These are phyloP conservation scores for Firmiana major DNA, from an alignment of 345 rosid genomes.

Conservation along the genomic window DNA sequence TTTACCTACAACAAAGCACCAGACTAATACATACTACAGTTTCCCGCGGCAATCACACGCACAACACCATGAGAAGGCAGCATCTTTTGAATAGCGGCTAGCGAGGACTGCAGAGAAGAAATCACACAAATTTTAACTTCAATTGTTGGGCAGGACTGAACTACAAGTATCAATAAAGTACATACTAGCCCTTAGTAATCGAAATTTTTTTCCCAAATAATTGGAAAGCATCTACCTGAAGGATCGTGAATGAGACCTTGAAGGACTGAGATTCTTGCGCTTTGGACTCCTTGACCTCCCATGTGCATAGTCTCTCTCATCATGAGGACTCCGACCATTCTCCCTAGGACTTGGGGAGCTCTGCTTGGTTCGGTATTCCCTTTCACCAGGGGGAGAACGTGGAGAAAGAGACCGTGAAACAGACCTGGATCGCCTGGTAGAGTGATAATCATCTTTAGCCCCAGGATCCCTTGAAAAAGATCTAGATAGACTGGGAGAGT, in stretches of 20 bases:
- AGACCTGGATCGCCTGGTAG: conserved; percentile 53
- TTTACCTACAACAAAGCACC: background rate
- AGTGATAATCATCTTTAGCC: conserved; percentile 40
- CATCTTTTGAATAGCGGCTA: background rate
- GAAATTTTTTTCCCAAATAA: background rate
- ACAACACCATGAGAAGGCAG: background rate
- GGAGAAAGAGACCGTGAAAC: conserved; percentile 47
- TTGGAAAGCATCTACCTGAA: conserved; percentile 35
- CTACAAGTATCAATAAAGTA: background rate
- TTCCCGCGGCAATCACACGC: background rate
- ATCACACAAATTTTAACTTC: background rate
- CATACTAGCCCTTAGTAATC: background rate
- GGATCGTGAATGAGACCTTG: conserved; percentile 51
- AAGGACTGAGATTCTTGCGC: conserved; percentile 35
- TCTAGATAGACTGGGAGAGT: conserved; percentile 51
- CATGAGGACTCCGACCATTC: conserved; percentile 35
- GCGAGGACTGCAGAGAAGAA: conserved; percentile 25
- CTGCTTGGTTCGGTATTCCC: conserved; percentile 32
- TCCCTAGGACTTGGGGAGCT: conserved; percentile 49
- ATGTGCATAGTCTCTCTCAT: conserved; percentile 38
- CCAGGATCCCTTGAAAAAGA: conserved; percentile 55
- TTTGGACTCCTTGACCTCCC: conserved; percentile 46
- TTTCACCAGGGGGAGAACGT: conserved; percentile 45
- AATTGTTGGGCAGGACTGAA: background rate
- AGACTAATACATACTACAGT: background rate